Evolutionary conservation across 2,329 filamentous ascomycete species (phyloP).

Genomic region (Aspergillus phoenicis): DNA sequence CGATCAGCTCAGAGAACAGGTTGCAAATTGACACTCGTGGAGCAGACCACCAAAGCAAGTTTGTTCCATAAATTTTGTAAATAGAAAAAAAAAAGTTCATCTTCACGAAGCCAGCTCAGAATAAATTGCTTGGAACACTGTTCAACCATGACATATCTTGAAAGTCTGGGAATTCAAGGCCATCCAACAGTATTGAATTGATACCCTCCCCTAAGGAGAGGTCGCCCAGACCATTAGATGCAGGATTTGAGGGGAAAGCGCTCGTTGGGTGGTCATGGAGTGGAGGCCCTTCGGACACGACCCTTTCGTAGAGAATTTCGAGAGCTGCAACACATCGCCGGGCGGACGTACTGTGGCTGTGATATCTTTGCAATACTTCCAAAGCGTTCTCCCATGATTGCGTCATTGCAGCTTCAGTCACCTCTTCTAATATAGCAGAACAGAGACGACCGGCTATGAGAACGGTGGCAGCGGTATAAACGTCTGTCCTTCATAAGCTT

Average conservation of each 20-base stretch:
- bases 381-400: conserved; percentile 34
- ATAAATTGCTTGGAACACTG: conserved; percentile 36
- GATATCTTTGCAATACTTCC: conserved; percentile 35
- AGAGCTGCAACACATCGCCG: conserved; percentile 36
- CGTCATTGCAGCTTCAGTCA: conserved; percentile 27
- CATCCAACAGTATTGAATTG: conserved; percentile 27
- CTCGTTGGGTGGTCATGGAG: conserved; percentile 3
- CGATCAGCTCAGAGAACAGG: too few relatives aligned
- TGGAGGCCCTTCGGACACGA: conserved; percentile 24
- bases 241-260: background rate
- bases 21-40: background rate
- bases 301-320: conserved; percentile 35
- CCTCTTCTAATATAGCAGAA: conserved; percentile 29
- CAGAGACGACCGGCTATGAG: conserved; percentile 37
- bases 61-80: background rate
- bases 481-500: conserved; percentile 27
- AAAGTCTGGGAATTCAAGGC: conserved; percentile 33
- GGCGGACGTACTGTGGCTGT: conserved; percentile 35
- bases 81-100: too few relatives aligned
- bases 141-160: conserved; percentile 40
- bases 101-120: conserved; percentile 13
- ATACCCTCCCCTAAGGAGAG: conserved; percentile 33
- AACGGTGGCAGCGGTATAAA: conserved; percentile 41
- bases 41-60: background rate
- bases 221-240: conserved; percentile 21